Evolutionary conservation across 1,284 basidiomycete genomes (phyloP).

Genomic region (Pascua sp.): DNA sequence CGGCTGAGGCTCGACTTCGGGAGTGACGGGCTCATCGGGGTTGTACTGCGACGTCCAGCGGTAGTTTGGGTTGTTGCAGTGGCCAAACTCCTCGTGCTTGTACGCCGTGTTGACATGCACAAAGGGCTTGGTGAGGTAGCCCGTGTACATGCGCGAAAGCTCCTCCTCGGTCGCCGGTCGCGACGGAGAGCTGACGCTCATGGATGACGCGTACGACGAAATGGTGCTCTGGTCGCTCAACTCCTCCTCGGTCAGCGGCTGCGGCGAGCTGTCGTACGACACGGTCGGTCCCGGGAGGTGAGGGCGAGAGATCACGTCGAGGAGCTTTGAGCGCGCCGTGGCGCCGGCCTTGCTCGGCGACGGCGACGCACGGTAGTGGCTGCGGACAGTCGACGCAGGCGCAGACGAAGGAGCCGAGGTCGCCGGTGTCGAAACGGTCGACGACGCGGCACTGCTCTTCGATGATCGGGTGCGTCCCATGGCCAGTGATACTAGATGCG

Average conservation of each 20-base stretch:
- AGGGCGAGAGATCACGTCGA: constrained; percentile 38
- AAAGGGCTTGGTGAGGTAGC: constrained; percentile 41
- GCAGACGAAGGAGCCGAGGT: neutral
- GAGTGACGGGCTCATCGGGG: constrained; percentile 52
- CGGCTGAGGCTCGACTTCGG: constrained; percentile 64
- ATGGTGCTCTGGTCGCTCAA: constrained; percentile 39
- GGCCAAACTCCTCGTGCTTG: constrained; percentile 48
- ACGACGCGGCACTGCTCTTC: neutral
- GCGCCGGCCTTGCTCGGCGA: constrained; percentile 2
- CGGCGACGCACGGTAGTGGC: neutral
- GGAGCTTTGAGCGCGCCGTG: constrained; percentile 31
- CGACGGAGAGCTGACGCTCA: neutral
- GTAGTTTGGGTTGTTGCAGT: constrained; percentile 47
- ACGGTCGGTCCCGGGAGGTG: constrained; percentile 21
- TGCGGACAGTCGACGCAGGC: too few relatives aligned
- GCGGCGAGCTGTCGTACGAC: constrained; percentile 19
- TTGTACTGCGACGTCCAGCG: constrained; percentile 50
- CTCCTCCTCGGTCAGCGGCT: constrained; percentile 29
- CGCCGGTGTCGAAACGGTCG: neutral
- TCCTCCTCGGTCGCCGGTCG: constrained; percentile 22
- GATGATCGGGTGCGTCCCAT: too few relatives aligned
- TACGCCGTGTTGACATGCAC: constrained; percentile 35
- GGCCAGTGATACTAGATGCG: too few relatives aligned
- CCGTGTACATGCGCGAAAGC: constrained; percentile 37
- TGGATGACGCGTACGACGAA: constrained; percentile 36